phyloP scores from a whole-genome alignment of 1,284 basidiomycete species.

The Sporisorium graminicola region DNA sequence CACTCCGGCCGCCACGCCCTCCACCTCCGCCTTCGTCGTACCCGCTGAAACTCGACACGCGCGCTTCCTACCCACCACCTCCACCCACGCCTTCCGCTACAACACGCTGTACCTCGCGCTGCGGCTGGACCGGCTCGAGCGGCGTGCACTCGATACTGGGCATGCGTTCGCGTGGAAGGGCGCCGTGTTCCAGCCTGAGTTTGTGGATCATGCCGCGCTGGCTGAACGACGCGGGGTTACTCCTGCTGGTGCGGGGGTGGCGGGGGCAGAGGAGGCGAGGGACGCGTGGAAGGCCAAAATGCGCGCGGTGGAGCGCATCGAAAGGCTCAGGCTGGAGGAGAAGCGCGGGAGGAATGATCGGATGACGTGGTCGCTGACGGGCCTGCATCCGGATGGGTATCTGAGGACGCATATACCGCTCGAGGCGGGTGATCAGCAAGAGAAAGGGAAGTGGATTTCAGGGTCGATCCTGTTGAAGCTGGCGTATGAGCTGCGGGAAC shows the following conservation, averaged over 20 bases:
- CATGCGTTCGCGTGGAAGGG: constrained; percentile 69
- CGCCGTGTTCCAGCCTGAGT: constrained; percentile 22
- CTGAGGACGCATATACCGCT: constrained; percentile 25
- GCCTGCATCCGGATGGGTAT: constrained; percentile 28
- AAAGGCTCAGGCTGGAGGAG: constrained; percentile 21
- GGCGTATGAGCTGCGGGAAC: constrained; percentile 52
- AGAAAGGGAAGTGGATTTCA: constrained; percentile 32
- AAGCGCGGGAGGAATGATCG: constrained; percentile 25
- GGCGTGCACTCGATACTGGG: constrained; percentile 73
- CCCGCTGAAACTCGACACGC: constrained; percentile 72
- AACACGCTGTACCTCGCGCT: constrained; percentile 77
- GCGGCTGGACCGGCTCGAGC: constrained; percentile 76
- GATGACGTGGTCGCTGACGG: constrained; percentile 24
- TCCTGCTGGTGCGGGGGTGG: constrained; percentile 4
- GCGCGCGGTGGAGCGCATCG: constrained; percentile 35
- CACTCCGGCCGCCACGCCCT: neutral
- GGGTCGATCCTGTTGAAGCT: constrained; percentile 56
- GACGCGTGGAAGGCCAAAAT: constrained; percentile 35
- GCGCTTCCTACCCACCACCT: constrained; percentile 74
- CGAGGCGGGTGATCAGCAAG: no score
- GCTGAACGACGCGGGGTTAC: constrained; percentile 20
- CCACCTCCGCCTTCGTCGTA: constrained; percentile 36
- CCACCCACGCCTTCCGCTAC: constrained; percentile 77
- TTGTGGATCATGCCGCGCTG: constrained; percentile 22
- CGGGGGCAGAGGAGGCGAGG: neutral